Conservation (phyloP, 352 stramenopile species). For the Pythium periplocum region DNA sequence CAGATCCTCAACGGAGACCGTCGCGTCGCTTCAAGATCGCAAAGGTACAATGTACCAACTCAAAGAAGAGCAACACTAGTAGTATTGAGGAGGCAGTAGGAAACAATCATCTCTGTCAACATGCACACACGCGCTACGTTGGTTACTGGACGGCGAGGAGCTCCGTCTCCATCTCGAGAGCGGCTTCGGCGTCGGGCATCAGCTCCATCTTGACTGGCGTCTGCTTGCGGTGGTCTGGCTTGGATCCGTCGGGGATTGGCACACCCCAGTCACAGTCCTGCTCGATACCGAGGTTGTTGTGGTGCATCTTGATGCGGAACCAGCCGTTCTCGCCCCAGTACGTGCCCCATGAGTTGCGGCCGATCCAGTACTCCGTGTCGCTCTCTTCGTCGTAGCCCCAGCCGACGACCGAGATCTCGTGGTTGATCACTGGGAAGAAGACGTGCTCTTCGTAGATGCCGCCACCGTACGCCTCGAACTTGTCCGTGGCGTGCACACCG, state of each 20-base stretch:
- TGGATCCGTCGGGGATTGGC: conserved; percentile 72
- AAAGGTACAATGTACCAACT: too few species aligned
- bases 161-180: conserved; percentile 26
- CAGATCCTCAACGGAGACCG: too few species aligned
- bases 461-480: conserved; percentile 75
- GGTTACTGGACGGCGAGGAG: conserved; percentile 31
- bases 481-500: conserved; percentile 78
- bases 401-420: conserved; percentile 87
- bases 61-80: too few species aligned
- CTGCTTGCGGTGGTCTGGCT: conserved; percentile 28
- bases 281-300: conserved; percentile 89
- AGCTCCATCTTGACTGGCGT: conserved; percentile 5
- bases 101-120: too few species aligned
- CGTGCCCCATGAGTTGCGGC: conserved; percentile 89
- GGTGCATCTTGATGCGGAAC: conserved; percentile 89
- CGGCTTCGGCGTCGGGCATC: conserved; percentile 2
- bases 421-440: conserved; percentile 81
- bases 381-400: conserved; percentile 86
- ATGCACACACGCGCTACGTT: background rate
- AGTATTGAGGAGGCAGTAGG: too few species aligned
- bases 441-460: conserved; percentile 84
- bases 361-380: conserved; percentile 90
- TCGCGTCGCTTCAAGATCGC: too few species aligned
- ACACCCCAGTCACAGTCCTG: conserved; percentile 87
- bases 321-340: conserved; percentile 92